A percentile compares a stretch with the other conserved stretches of the same genome.
Conservation (phyloP, 352 stramenopile genomes). For the Achlya hypogyna region DNA sequence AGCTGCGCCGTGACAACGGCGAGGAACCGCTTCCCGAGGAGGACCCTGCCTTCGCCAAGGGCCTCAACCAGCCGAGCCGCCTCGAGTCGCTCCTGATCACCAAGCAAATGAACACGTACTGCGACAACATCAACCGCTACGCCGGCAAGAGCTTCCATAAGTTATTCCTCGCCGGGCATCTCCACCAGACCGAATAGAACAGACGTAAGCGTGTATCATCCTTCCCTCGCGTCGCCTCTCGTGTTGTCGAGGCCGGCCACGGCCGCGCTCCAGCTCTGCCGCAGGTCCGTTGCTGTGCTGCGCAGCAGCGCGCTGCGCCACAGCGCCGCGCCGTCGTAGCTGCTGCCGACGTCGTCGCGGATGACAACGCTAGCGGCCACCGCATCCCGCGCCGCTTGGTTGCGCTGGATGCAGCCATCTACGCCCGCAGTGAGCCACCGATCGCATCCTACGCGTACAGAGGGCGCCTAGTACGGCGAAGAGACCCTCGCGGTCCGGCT, state of each 20-base stretch:
- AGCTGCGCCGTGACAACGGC: slow-evolving; percentile 64
- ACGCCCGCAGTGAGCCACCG: neutral
- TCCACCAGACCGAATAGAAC: slow-evolving; percentile 50
- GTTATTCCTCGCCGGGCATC: slow-evolving; percentile 82
- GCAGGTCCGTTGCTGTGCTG: neutral
- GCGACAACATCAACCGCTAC: slow-evolving; percentile 88
- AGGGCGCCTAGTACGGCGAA: slow-evolving; percentile 7
- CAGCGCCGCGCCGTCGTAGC: neutral
- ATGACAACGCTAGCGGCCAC: neutral
- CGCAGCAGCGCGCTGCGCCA: neutral
- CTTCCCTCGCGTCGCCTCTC: too few species aligned
- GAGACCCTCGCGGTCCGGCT: slow-evolving; percentile 7
- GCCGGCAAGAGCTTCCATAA: slow-evolving; percentile 87
- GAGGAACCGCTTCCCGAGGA: slow-evolving; percentile 70
- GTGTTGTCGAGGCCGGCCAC: neutral
- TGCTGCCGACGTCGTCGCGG: neutral
- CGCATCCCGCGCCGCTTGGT: neutral
- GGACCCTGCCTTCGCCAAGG: slow-evolving; percentile 81
- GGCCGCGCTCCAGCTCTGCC: slow-evolving; percentile 8
- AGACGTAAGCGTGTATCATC: neutral
- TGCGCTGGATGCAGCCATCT: slow-evolving; percentile 8
- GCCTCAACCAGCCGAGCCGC: slow-evolving; percentile 76
- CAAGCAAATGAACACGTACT: slow-evolving; percentile 91
- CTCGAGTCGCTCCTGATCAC: slow-evolving; percentile 84
- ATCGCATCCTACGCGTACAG: neutral